Conservation (phyloP, 331 rosid species). For the Stylosanthes scabra region DNA sequence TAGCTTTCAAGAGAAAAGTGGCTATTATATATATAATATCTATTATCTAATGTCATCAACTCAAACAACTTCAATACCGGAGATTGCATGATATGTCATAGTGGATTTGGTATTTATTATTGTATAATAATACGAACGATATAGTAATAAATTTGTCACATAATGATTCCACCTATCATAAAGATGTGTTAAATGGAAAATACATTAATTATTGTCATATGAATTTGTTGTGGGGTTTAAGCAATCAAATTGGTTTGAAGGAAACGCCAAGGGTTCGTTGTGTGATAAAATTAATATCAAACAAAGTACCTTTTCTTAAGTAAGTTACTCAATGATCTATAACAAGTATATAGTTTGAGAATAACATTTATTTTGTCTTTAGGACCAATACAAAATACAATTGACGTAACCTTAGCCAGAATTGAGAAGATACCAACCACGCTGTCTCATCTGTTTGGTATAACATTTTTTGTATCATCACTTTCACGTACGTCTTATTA, state of each 20-base stretch:
- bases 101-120: slow-evolving; percentile 28
- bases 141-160: not conserved
- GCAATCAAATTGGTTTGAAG: slow-evolving; percentile 39
- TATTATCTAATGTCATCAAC: slow-evolving; percentile 37
- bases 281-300: slow-evolving; percentile 23
- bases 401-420: not conserved
- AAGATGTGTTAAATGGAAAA: slow-evolving; percentile 35
- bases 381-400: not conserved
- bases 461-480: slow-evolving; percentile 9
- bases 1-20: slow-evolving; percentile 75
- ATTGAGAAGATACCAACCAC: not conserved
- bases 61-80: slow-evolving; percentile 17
- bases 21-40: slow-evolving; percentile 18
- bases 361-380: not conserved
- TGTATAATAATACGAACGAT: slow-evolving; percentile 2
- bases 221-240: slow-evolving; percentile 33
- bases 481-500: slow-evolving; percentile 10
- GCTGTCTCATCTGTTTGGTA: slow-evolving; percentile 7
- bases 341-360: not conserved
- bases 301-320: slow-evolving; percentile 35
- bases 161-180: slow-evolving; percentile 44
- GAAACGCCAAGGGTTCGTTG: slow-evolving; percentile 31
- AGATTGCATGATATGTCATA: slow-evolving; percentile 43
- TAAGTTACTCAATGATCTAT: slow-evolving; percentile 24
- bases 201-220: slow-evolving; percentile 33